These are phyloP conservation scores for Diaporthe amygdali DNA, from an alignment of 2,329 filamentous ascomycete genomes.

Conservation along the genomic window DNA sequence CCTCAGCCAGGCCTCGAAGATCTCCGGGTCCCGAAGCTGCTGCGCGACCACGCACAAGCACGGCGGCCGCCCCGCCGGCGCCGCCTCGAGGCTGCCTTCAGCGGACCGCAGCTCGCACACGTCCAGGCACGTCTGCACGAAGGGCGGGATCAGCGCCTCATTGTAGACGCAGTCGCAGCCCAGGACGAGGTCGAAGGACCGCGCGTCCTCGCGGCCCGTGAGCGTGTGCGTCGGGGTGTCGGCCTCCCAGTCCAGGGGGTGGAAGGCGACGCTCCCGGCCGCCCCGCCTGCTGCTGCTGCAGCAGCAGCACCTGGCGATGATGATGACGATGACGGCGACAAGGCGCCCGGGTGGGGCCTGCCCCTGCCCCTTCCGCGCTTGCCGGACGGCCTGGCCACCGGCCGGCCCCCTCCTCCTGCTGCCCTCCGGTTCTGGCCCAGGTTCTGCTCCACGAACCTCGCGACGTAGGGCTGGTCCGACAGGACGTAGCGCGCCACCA, in stretches of 20 bases:
- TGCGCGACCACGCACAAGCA: constrained; percentile 85
- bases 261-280: constrained; percentile 56
- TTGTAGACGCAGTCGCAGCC: constrained; percentile 98
- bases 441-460: constrained; percentile 76
- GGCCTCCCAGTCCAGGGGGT: constrained; percentile 83
- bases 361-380: constrained; percentile 11
- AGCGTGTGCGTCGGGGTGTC: constrained; percentile 55
- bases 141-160: constrained; percentile 78
- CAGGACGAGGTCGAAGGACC: constrained; percentile 71
- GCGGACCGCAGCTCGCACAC: constrained; percentile 64
- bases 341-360: no score
- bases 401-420: no score
- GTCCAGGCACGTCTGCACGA: constrained; percentile 82
- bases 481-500: constrained; percentile 71
- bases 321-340: no score
- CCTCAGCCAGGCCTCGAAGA: constrained; percentile 82
- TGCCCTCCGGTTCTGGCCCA: constrained; percentile 62
- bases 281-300: not conserved
- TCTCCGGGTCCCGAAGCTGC: constrained; percentile 83
- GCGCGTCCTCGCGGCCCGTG: constrained; percentile 33
- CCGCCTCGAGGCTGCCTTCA: constrained; percentile 24
- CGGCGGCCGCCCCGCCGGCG: constrained; percentile 38
- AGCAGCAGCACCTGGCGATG: constrained; percentile 25
- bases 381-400: not conserved
- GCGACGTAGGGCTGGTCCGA: constrained; percentile 90